These are phyloP conservation scores for Cercospora sesami DNA, from an alignment of 2,329 filamentous ascomycete species.

Conservation along the genomic window DNA sequence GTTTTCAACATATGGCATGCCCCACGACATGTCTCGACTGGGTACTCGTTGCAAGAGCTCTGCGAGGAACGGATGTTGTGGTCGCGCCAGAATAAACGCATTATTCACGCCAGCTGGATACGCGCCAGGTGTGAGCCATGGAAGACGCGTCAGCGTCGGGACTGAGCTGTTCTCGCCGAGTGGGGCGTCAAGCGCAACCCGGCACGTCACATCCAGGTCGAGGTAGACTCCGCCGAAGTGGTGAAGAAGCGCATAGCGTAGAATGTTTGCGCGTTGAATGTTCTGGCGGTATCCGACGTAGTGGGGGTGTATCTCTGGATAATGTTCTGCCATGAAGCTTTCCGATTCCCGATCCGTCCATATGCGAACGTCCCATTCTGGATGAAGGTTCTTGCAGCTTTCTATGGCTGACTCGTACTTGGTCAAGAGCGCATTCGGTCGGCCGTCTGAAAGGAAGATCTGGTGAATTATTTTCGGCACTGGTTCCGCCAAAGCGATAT, in stretches of 20 bases:
- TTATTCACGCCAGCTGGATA: constrained; percentile 37
- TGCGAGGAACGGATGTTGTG: constrained; percentile 30
- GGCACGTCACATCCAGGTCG: constrained; percentile 35
- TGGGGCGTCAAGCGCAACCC: constrained; percentile 25
- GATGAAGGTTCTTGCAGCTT: constrained; percentile 31
- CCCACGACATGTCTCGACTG: constrained; percentile 29
- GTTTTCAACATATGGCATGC: constrained; percentile 35
- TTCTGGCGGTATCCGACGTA: constrained; percentile 32
- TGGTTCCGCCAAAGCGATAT: constrained; percentile 12
- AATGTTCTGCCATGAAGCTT: constrained; percentile 29
- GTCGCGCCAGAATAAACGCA: constrained; percentile 34
- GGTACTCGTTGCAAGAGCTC: constrained; percentile 27
- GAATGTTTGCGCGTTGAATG: constrained; percentile 36
- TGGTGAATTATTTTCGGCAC: constrained; percentile 34
- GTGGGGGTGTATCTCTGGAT: constrained; percentile 30
- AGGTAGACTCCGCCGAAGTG: constrained; percentile 36
- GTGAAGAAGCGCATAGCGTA: constrained; percentile 34
- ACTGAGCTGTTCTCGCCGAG: constrained; percentile 8
- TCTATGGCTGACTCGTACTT: constrained; percentile 27
- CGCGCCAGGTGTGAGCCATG: constrained; percentile 32
- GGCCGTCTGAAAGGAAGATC: constrained; percentile 30
- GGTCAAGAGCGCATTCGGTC: constrained; percentile 20
- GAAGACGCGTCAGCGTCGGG: constrained; percentile 26
- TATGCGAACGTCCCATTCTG: constrained; percentile 29
- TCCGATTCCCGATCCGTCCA: constrained; percentile 32